A percentile compares a stretch with the other conserved stretches of the same genome.
Conservation (phyloP, 129 eudicot species). For the Tagetes patula region DNA sequence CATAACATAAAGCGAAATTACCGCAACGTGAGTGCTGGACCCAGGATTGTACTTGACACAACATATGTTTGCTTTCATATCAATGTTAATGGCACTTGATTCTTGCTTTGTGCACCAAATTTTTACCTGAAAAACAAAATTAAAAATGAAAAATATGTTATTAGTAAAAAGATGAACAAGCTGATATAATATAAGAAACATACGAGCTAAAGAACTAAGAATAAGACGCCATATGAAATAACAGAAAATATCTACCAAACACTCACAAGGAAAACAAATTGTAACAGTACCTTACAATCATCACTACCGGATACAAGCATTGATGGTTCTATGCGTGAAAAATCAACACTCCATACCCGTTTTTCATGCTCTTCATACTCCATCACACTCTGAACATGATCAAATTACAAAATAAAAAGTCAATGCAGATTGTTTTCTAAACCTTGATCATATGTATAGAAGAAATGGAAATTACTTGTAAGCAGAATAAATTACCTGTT, state of each 20-base stretch:
- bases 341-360: slow-evolving; percentile 79
- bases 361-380: slow-evolving; percentile 79
- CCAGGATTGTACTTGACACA: slow-evolving; percentile 78
- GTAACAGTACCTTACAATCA: slow-evolving; percentile 59
- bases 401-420: slow-evolving; percentile 11
- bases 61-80: slow-evolving; percentile 75
- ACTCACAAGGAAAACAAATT: not conserved
- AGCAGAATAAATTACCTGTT: slow-evolving; percentile 43
- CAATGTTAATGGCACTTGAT: slow-evolving; percentile 66
- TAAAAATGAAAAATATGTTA: slow-evolving; percentile 21
- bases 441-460: not conserved
- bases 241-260: not conserved
- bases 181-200: not conserved
- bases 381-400: slow-evolving; percentile 54
- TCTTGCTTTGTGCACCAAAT: slow-evolving; percentile 72
- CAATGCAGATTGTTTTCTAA: slow-evolving; percentile 9
- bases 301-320: slow-evolving; percentile 82
- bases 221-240: not conserved
- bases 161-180: slow-evolving; percentile 7
- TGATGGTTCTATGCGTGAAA: slow-evolving; percentile 58
- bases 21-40: slow-evolving; percentile 66
- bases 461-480: not conserved
- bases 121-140: slow-evolving; percentile 53
- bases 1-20: slow-evolving; percentile 26
- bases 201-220: not conserved